phyloP scores from a whole-genome alignment of 169 alveolate genomes.

The Plasmodium vivax region DNA sequence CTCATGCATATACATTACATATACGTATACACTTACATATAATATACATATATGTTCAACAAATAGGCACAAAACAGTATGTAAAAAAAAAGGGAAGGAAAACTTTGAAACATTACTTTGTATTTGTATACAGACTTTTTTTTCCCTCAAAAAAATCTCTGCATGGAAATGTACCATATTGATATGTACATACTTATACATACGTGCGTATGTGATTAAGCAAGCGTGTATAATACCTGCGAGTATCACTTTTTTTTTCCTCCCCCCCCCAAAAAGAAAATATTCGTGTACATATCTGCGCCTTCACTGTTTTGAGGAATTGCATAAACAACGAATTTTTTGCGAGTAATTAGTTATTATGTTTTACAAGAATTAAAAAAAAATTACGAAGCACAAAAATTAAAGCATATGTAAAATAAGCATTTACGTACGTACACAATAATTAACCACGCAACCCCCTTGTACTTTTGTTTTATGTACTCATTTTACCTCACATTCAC shows the following conservation, averaged over 20 bases:
- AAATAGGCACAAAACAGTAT: neutral
- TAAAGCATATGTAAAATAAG: neutral
- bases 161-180: conserved; percentile 18
- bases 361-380: neutral
- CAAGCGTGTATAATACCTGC: neutral
- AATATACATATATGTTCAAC: neutral
- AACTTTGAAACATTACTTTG: conserved; percentile 3
- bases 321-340: neutral
- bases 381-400: neutral
- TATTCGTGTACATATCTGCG: neutral
- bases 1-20: neutral
- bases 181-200: conserved; percentile 17
- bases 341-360: neutral
- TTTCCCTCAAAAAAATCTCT: conserved; percentile 31
- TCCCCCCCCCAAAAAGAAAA: neutral
- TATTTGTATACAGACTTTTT: conserved; percentile 33
- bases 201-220: neutral
- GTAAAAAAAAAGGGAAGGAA: neutral
- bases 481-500: neutral
- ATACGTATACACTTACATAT: neutral
- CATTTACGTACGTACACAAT: conserved; percentile 18
- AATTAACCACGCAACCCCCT: neutral
- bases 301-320: neutral
- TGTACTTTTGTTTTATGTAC: conserved; percentile 20
- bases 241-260: neutral